phyloP scores from a whole-genome alignment of 2,329 filamentous ascomycete species.

The Fusarium denticulatum region DNA sequence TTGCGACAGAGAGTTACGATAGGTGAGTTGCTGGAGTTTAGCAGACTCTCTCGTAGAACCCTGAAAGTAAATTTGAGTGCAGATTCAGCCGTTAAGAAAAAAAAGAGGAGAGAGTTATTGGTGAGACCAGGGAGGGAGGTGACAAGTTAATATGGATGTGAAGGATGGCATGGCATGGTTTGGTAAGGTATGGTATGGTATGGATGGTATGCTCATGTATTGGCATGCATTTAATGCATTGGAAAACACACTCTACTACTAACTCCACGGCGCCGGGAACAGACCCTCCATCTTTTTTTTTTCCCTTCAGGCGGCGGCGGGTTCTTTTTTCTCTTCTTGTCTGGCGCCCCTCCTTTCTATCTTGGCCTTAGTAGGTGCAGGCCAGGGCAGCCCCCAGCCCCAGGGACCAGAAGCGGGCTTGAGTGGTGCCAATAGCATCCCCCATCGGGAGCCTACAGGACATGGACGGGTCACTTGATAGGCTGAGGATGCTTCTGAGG shows the following conservation, averaged over 20 bases:
- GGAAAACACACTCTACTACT: background rate
- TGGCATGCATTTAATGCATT: conserved; percentile 7
- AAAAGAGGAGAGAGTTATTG: background rate
- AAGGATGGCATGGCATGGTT: background rate
- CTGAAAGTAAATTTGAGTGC: background rate
- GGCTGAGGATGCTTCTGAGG: conserved; percentile 26
- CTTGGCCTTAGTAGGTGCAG: background rate
- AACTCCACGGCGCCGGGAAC: conserved; percentile 1
- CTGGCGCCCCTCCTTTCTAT: background rate
- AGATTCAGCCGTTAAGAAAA: background rate
- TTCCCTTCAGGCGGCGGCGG: background rate
- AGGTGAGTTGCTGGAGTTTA: background rate
- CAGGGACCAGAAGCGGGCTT: conserved; percentile 4
- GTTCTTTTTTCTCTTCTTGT: background rate
- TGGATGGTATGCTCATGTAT: background rate
- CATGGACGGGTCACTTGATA: conserved; percentile 22
- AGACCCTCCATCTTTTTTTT: background rate
- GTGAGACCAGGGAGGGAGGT: conserved; percentile 25
- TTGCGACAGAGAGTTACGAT: conserved; percentile 18
- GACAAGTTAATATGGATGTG: conserved; percentile 19
- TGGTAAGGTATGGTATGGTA: background rate
- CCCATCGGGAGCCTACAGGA: conserved; percentile 29
- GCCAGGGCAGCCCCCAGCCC: background rate
- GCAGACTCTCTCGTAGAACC: background rate
- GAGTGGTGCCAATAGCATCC: conserved; percentile 26